Evolutionary conservation across 345 rosid genomes (phyloP), one percentile per base, ranked within the genome.

Genomic region (Arabis hirsuta): DNA sequence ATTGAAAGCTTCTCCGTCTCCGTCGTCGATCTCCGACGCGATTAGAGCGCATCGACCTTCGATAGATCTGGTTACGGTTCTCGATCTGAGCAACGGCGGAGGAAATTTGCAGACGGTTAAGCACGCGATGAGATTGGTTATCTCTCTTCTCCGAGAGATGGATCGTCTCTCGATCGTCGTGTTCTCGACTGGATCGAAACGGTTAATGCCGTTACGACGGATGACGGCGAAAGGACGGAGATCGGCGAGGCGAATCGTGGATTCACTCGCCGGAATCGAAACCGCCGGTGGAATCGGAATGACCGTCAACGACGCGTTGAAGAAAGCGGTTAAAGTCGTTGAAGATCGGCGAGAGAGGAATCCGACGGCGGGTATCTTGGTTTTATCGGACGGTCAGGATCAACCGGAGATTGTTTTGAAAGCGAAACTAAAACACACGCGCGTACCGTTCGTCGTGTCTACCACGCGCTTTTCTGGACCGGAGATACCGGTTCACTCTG

Each of bases 101-200:
- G 71, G 41, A 36, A 89, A 79, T 73, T 46, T 86, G 46, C 85
- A 74, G 59, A 74, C 76, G 72, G 72, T 89, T 66, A 91, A 94
- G 38, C 86, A 90, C 14, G 85, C 88, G 19, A 82, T 91, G 91
- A 66, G 86, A 34, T 44, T 81, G 65, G 75, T 94, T 10, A 61
- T 91, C 14, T 85, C 96, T 54, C 65, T 85, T 26, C 82, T 94
- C 26, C 62, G 78, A 3, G 87, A 87, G 11, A 79, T 81, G 41
- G 97, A 94, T 70, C 95, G 97, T 26, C 67, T 94, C 6, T 94
- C 98, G 0, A 82, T 91, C 54, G 89, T 94, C 65, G 92, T 86
- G 2, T 94, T 91, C 64, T 88, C 98, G 4, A 60, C 87, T 12
- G 77, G 73, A 53, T 89, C 98, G 24, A 91, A 91, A 75, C 81